Evolutionary conservation across 179 eudicot species (phyloP).

Genomic region (Spinacia oleracea): DNA sequence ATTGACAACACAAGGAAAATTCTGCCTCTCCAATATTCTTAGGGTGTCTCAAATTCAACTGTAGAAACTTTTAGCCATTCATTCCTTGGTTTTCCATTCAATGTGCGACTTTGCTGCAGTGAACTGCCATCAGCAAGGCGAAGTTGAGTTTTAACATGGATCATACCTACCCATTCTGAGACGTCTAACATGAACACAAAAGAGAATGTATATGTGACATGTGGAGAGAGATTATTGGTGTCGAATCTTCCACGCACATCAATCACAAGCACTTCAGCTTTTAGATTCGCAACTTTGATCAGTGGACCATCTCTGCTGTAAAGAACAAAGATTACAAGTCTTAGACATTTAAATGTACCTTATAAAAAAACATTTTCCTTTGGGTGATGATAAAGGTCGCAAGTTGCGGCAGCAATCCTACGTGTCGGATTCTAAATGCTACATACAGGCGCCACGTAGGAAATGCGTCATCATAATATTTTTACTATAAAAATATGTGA

Average conservation of each 20-base stretch:
- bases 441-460: too few species aligned
- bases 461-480: too few species aligned
- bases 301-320: slow-evolving; percentile 33
- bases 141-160: not conserved
- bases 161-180: not conserved
- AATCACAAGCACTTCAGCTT: slow-evolving; percentile 34
- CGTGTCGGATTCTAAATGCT: too few species aligned
- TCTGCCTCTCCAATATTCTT: slow-evolving; percentile 39
- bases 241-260: slow-evolving; percentile 44
- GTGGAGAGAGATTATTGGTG: slow-evolving; percentile 35
- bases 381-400: too few species aligned
- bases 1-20: slow-evolving; percentile 32
- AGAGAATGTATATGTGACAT: slow-evolving; percentile 34
- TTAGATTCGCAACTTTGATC: slow-evolving; percentile 38
- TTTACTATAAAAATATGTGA: too few species aligned
- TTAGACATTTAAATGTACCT: too few species aligned
- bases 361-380: not conserved
- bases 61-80: slow-evolving; percentile 18
- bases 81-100: not conserved
- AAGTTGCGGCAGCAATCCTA: too few species aligned
- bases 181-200: slow-evolving; percentile 46
- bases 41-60: slow-evolving; percentile 42
- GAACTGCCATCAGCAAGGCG: not conserved
- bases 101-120: not conserved
- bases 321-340: not conserved